A percentile compares a stretch with the other conserved stretches of the same genome.
phyloP scores from a whole-genome alignment of 768 basidiomycete species.

The Suillus occidentalis region DNA sequence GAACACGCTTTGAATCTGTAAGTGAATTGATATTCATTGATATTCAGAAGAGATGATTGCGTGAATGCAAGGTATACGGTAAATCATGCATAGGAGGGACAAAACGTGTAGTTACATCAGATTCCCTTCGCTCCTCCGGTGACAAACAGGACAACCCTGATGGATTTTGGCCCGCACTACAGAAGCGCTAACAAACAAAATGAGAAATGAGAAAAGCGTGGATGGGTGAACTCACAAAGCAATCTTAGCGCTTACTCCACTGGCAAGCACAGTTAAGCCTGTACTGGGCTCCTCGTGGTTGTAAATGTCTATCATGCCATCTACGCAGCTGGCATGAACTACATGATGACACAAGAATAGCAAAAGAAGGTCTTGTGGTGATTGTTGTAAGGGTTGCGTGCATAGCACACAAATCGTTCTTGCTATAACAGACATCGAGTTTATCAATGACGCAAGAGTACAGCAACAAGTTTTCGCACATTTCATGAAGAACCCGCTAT shows the following conservation, averaged over 20 bases:
- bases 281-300: constrained; percentile 56
- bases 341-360: constrained; percentile 88
- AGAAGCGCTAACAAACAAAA: constrained; percentile 52
- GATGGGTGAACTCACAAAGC: constrained; percentile 59
- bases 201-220: constrained; percentile 10
- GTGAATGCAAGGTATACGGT: constrained; percentile 7
- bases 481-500: constrained; percentile 73
- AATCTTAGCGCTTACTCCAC: constrained; percentile 66
- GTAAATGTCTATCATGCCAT: constrained; percentile 63
- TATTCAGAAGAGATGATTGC: not conserved
- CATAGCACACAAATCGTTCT: constrained; percentile 71
- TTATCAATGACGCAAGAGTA: not conserved
- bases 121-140: constrained; percentile 53
- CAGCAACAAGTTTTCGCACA: constrained; percentile 47
- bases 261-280: constrained; percentile 35
- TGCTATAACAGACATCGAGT: constrained; percentile 38
- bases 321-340: constrained; percentile 78
- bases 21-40: not conserved
- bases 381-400: constrained; percentile 52
- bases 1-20: not conserved
- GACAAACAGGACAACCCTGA: constrained; percentile 80
- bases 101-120: constrained; percentile 19
- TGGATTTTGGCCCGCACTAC: constrained; percentile 62
- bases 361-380: constrained; percentile 59
- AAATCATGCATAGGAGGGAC: constrained; percentile 1